Percentiles rank a stretch among this genome's conserved stretches.
phyloP scores from a whole-genome alignment of 305 asterid genomes.

The Fraxinus greggii region DNA sequence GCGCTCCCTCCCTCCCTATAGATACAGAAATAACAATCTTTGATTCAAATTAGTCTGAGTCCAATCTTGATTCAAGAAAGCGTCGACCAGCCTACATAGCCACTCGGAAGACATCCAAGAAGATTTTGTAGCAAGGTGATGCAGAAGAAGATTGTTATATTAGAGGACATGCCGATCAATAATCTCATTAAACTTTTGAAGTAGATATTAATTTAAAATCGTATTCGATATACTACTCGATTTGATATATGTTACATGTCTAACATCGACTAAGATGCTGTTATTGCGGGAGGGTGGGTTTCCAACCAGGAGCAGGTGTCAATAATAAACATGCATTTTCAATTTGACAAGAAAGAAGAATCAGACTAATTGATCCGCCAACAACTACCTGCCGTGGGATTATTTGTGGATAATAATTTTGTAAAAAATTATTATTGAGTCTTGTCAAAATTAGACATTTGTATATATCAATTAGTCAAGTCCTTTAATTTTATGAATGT shows the following conservation, averaged over 20 bases:
- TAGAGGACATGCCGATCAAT: not conserved
- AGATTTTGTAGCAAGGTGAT: no score
- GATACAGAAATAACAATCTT: not conserved
- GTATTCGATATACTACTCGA: not conserved
- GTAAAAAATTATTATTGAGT: not conserved
- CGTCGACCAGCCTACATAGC: not conserved
- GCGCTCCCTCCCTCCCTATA: no score
- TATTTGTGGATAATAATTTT: not conserved
- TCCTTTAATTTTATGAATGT: not conserved
- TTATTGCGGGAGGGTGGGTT: not conserved
- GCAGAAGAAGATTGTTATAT: no score
- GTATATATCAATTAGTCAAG: not conserved
- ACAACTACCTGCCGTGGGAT: not conserved
- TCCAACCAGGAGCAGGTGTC: not conserved
- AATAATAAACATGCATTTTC: no score
- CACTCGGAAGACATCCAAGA: no score
- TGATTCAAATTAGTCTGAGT: not conserved
- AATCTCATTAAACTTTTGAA: no score
- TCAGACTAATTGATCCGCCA: not conserved
- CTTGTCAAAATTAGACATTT: not conserved
- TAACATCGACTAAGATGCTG: not conserved
- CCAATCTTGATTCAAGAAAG: not conserved
- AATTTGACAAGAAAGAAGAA: no score
- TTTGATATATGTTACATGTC: not conserved
- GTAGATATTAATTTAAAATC: no score